Evolutionary conservation across 164 flowering plant species (phyloP).

Genomic region (Warburgia ugandensis): DNA sequence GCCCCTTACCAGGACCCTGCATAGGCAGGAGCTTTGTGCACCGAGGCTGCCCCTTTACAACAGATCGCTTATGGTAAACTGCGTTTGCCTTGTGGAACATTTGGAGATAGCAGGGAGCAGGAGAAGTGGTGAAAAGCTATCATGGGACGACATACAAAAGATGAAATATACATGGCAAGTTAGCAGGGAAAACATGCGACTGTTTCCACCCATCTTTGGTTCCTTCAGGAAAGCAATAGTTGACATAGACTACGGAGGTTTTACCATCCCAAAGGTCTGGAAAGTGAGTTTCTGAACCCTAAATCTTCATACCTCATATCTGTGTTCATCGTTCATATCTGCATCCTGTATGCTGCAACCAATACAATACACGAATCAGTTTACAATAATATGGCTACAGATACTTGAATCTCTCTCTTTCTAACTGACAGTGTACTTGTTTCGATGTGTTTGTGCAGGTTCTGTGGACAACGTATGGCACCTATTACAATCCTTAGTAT

Average conservation of each 20-base stretch:
- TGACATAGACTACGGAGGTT: slow-evolving; percentile 65
- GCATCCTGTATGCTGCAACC: too few species aligned
- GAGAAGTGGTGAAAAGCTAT: slow-evolving; percentile 30
- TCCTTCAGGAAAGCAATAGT: slow-evolving; percentile 64
- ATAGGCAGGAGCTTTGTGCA: too few species aligned
- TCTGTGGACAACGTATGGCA: slow-evolving; percentile 65
- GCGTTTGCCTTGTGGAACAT: slow-evolving; percentile 44
- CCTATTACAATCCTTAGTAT: slow-evolving; percentile 35
- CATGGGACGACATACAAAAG: slow-evolving; percentile 51
- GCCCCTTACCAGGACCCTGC: too few species aligned
- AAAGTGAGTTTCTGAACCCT: slow-evolving; percentile 40
- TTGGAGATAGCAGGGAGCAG: slow-evolving; percentile 25
- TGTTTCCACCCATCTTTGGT: slow-evolving; percentile 82
- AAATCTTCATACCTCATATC: too few species aligned
- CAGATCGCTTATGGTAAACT: too few species aligned
- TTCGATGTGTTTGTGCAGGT: slow-evolving; percentile 30
- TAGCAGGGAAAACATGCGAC: slow-evolving; percentile 70
- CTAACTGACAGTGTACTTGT: too few species aligned
- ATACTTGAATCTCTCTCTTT: too few species aligned
- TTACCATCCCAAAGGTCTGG: slow-evolving; percentile 77
- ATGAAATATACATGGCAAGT: slow-evolving; percentile 86
- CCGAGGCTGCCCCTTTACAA: too few species aligned
- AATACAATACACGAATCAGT: too few species aligned
- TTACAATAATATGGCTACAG: too few species aligned
- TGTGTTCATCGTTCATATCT: too few species aligned